Evolutionary conservation across 208 protist genomes (phyloP).

Genomic region (Trichomonas tenax): DNA sequence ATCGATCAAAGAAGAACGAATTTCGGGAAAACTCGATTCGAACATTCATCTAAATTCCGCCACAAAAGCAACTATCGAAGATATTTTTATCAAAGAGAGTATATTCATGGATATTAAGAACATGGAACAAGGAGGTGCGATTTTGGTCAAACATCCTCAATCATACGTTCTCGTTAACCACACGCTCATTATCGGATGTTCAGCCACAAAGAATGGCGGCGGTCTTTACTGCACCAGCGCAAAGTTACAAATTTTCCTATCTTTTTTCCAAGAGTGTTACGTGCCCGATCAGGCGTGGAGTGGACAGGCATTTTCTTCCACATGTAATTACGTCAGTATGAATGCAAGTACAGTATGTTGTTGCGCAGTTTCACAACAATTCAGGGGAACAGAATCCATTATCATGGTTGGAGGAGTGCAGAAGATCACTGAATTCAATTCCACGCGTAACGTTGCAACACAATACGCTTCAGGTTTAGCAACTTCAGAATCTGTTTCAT

Average conservation of each 20-base stretch:
- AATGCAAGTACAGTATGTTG: not conserved
- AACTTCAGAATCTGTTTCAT: not conserved
- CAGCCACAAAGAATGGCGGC: not conserved
- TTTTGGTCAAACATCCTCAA: not conserved
- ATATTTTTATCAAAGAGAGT: not conserved
- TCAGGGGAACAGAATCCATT: not conserved
- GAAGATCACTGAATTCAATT: not conserved
- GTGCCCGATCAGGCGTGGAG: not conserved
- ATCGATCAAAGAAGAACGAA: too few species aligned
- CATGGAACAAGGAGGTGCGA: not conserved
- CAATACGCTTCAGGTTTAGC: not conserved
- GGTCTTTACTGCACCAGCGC: not conserved
- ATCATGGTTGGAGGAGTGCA: not conserved
- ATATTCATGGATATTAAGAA: not conserved
- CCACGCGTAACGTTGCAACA: not conserved
- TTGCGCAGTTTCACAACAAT: not conserved
- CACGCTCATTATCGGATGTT: not conserved
- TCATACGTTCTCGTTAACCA: not conserved
- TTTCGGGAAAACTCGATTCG: too few species aligned
- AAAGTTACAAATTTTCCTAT: not conserved
- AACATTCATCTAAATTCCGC: not conserved
- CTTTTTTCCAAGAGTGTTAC: not conserved
- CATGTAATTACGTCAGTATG: not conserved
- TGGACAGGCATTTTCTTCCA: not conserved
- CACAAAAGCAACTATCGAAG: not conserved